Evolutionary conservation across 2,329 filamentous ascomycete species (phyloP).

Genomic region (Bertia moriformis): DNA sequence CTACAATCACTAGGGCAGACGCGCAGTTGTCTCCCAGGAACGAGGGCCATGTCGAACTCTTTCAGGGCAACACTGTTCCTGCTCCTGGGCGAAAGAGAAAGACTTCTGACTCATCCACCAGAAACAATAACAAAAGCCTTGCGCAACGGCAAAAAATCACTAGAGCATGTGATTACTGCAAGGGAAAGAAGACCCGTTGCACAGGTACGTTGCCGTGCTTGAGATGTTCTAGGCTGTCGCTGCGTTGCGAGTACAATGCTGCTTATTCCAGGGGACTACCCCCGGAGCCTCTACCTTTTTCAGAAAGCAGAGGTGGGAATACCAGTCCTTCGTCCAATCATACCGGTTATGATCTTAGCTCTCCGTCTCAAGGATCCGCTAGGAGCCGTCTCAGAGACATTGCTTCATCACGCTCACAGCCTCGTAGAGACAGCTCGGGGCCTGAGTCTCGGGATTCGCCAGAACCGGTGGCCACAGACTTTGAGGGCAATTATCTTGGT

Average conservation of each 20-base stretch:
- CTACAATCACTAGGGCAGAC: not conserved
- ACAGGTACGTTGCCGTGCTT: conserved; percentile 19
- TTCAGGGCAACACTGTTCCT: not conserved
- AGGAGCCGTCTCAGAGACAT: no score
- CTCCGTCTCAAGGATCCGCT: no score
- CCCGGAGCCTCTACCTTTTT: conserved; percentile 17
- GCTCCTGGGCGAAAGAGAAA: not conserved
- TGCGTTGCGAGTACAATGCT: conserved; percentile 18
- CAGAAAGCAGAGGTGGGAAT: no score
- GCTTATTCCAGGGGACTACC: conserved; percentile 19
- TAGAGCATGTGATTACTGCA: conserved; percentile 22
- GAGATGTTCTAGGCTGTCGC: conserved; percentile 11
- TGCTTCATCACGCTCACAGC: not conserved
- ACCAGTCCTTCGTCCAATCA: not conserved
- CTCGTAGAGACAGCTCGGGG: not conserved
- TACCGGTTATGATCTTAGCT: not conserved
- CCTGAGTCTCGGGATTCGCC: conserved; percentile 10
- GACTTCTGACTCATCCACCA: not conserved
- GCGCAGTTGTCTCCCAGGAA: not conserved
- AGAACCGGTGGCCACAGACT: conserved; percentile 15
- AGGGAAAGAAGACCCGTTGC: conserved; percentile 20
- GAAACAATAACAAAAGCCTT: not conserved
- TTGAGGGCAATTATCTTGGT: conserved; percentile 39
- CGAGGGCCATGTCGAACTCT: not conserved
- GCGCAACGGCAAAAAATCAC: conserved; percentile 14